These are phyloP conservation scores for Quercus gilva DNA, from an alignment of 306 rosid genomes.

Conservation along the genomic window DNA sequence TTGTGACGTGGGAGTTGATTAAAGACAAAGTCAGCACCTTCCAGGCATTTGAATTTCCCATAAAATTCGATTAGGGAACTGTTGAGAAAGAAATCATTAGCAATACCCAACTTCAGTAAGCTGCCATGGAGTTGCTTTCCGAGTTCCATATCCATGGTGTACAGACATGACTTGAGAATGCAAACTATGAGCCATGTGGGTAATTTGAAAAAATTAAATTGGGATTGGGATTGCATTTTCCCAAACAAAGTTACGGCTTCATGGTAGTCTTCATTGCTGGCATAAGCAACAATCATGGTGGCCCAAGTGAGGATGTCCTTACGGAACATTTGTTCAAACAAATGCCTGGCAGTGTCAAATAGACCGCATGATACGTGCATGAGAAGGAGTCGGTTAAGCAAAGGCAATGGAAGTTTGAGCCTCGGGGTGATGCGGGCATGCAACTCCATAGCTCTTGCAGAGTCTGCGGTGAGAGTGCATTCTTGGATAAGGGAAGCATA, in stretches of 20 bases:
- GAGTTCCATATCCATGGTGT: slow-evolving; percentile 29
- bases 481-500: slow-evolving; percentile 45
- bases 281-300: slow-evolving; percentile 29
- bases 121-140: slow-evolving; percentile 59
- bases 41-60: slow-evolving; percentile 40
- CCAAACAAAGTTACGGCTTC: slow-evolving; percentile 18
- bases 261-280: not conserved
- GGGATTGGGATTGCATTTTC: slow-evolving; percentile 28
- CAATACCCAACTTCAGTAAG: slow-evolving; percentile 35
- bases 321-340: slow-evolving; percentile 21
- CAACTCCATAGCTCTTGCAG: slow-evolving; percentile 35
- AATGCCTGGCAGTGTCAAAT: slow-evolving; percentile 16
- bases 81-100: slow-evolving; percentile 29
- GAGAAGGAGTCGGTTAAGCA: slow-evolving; percentile 26
- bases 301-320: slow-evolving; percentile 56
- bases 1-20: slow-evolving; percentile 23
- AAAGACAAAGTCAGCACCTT: slow-evolving; percentile 45
- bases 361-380: slow-evolving; percentile 36
- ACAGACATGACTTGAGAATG: slow-evolving; percentile 46
- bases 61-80: slow-evolving; percentile 51
- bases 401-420: slow-evolving; percentile 5
- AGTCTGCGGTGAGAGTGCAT: slow-evolving; percentile 39
- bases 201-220: slow-evolving; percentile 19
- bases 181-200: slow-evolving; percentile 51
- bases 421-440: slow-evolving; percentile 32